A percentile compares a stretch with the other conserved stretches of the same genome.
Conservation (phyloP, 495 filamentous ascomycete species). For the Tetracladium marchalianum region DNA sequence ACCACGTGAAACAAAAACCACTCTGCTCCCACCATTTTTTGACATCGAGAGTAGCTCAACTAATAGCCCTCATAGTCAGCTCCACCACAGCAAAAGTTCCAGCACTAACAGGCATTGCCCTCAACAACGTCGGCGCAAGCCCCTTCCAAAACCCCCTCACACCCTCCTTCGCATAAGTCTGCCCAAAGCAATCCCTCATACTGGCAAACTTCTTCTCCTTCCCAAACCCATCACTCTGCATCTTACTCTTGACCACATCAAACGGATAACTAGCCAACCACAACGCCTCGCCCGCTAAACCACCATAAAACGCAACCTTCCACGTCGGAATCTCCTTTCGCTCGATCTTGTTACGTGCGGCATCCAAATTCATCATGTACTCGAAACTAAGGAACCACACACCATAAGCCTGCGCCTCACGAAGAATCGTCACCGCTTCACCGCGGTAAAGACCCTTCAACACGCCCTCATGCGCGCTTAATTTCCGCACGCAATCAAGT, state of each 20-base stretch:
- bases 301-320: conserved; percentile 89
- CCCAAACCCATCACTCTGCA: conserved; percentile 91
- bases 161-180: conserved; percentile 73
- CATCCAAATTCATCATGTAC: conserved; percentile 89
- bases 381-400: conserved; percentile 93
- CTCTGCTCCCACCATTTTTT: no score
- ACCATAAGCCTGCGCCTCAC: conserved; percentile 92
- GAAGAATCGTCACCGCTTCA: conserved; percentile 69
- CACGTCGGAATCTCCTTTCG: conserved; percentile 68
- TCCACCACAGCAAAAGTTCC: conserved; percentile 87
- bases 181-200: conserved; percentile 84
- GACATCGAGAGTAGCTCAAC: conserved; percentile 4
- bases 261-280: conserved; percentile 92
- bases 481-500: conserved; percentile 79
- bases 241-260: conserved; percentile 97
- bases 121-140: conserved; percentile 81
- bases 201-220: conserved; percentile 54
- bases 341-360: conserved; percentile 57
- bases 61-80: conserved; percentile 51
- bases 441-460: conserved; percentile 75
- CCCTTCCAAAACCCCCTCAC: conserved; percentile 90
- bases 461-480: conserved; percentile 55
- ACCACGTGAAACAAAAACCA: no score
- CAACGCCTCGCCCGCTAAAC: conserved; percentile 83
- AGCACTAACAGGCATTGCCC: conserved; percentile 95